A percentile compares a stretch with the other conserved stretches of the same genome.
Conservation (phyloP, 2,329 filamentous ascomycete genomes). For the Penicillium paneum region DNA sequence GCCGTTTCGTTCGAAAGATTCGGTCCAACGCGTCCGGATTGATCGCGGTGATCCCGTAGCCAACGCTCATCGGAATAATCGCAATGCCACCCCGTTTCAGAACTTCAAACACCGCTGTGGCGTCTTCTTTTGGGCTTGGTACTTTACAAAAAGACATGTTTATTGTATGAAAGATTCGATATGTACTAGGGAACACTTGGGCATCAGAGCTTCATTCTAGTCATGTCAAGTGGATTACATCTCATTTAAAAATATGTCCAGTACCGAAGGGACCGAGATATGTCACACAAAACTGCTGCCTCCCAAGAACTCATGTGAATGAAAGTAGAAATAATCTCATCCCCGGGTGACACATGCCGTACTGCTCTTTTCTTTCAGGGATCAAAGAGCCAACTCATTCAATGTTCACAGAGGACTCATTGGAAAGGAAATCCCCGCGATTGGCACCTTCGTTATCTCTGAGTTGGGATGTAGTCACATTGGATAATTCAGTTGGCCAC, state of each 20-base stretch:
- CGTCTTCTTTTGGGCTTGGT: slow-evolving; percentile 13
- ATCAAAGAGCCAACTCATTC: background rate
- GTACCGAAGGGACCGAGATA: background rate
- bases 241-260: background rate
- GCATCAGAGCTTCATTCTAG: background rate
- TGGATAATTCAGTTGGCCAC: slow-evolving; percentile 26
- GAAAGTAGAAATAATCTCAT: background rate
- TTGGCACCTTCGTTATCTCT: slow-evolving; percentile 15
- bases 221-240: background rate
- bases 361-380: background rate
- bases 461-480: slow-evolving; percentile 26
- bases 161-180: background rate
- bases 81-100: slow-evolving; percentile 25
- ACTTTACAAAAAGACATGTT: background rate
- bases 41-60: slow-evolving; percentile 26
- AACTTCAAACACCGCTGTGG: slow-evolving; percentile 20
- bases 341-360: background rate
- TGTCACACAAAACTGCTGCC: background rate
- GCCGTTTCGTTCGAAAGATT: slow-evolving; percentile 21
- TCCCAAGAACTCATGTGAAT: background rate
- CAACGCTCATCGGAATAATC: slow-evolving; percentile 27
- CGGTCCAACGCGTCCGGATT: slow-evolving; percentile 20
- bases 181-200: background rate
- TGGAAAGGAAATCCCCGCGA: slow-evolving; percentile 28
- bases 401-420: slow-evolving; percentile 18